Evolutionary conservation across 1,284 basidiomycete genomes (phyloP).

Genomic region (Apiotrichum montevideense): DNA sequence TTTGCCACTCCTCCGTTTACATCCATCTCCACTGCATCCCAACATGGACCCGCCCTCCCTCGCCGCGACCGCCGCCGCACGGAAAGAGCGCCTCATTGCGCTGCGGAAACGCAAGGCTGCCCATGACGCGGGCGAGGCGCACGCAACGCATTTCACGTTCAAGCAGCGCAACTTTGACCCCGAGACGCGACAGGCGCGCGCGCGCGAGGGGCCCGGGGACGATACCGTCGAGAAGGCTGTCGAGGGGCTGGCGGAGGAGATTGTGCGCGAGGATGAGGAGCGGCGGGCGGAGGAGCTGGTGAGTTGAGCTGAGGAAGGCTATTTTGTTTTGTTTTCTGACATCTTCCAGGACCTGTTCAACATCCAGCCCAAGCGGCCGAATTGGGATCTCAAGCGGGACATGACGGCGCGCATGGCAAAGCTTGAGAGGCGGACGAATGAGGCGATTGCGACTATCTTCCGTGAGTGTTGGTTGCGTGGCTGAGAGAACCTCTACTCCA

Average conservation of each 20-base stretch:
- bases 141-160: constrained; percentile 54
- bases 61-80: constrained; percentile 72
- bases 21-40: too few species aligned
- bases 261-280: constrained; percentile 78
- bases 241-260: constrained; percentile 72
- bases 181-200: constrained; percentile 66
- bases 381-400: constrained; percentile 96
- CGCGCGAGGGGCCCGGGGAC: constrained; percentile 55
- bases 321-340: neutral
- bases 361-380: constrained; percentile 90
- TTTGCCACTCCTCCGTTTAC: too few species aligned
- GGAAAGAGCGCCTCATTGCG: constrained; percentile 76
- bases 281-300: constrained; percentile 80
- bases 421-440: constrained; percentile 83
- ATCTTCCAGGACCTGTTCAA: constrained; percentile 77
- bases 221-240: constrained; percentile 83
- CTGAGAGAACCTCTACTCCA: too few species aligned
- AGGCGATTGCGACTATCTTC: constrained; percentile 86
- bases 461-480: neutral
- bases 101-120: constrained; percentile 72
- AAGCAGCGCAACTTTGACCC: constrained; percentile 81
- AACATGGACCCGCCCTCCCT: constrained; percentile 55
- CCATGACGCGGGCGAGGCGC: constrained; percentile 43
- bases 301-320: constrained; percentile 32
- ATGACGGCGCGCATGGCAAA: constrained; percentile 82